phyloP scores from a whole-genome alignment of 2,329 filamentous ascomycete genomes.

The Aspergillus terreus region DNA sequence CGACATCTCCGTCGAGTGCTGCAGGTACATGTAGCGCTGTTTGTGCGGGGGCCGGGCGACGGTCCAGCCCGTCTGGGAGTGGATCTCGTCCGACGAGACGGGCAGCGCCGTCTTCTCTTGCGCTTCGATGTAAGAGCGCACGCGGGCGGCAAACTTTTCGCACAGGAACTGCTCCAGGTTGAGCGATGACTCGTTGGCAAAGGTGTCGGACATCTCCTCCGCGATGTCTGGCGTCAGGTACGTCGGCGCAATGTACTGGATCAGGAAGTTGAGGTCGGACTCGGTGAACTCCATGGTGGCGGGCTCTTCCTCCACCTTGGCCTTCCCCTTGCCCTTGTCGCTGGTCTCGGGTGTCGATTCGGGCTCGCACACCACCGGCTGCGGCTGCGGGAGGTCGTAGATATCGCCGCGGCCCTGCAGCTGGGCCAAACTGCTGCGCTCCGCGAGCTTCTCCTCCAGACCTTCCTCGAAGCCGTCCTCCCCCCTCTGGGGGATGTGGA shows the following conservation, averaged over 20 bases:
- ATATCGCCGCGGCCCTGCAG: constrained; percentile 86
- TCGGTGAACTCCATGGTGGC: constrained; percentile 62
- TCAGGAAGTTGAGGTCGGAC: constrained; percentile 79
- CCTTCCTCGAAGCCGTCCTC: constrained; percentile 89
- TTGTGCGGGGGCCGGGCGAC: constrained; percentile 90
- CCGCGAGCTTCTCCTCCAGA: constrained; percentile 80
- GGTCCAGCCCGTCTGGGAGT: constrained; percentile 61
- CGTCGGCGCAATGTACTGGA: constrained; percentile 83
- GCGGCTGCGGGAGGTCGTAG: constrained; percentile 74
- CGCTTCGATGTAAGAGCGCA: constrained; percentile 68
- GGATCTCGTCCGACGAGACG: constrained; percentile 51
- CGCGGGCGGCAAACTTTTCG: constrained; percentile 67
- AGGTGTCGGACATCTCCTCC: constrained; percentile 74
- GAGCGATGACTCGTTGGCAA: constrained; percentile 78
- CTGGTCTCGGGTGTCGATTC: constrained; percentile 20
- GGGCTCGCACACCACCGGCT: constrained; percentile 50
- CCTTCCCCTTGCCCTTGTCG: constrained; percentile 32
- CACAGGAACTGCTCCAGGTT: constrained; percentile 75
- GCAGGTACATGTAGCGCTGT: constrained; percentile 83
- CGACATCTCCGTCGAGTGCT: constrained; percentile 40
- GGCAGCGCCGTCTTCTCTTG: constrained; percentile 54
- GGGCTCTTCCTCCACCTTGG: constrained; percentile 46
- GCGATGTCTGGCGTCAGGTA: constrained; percentile 91
- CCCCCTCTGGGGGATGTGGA: constrained; percentile 91
- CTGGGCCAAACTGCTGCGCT: constrained; percentile 88